Base-by-base conservation (phyloP, 257 asterid genomes). In the Ajuga chamaepitys region DNA sequence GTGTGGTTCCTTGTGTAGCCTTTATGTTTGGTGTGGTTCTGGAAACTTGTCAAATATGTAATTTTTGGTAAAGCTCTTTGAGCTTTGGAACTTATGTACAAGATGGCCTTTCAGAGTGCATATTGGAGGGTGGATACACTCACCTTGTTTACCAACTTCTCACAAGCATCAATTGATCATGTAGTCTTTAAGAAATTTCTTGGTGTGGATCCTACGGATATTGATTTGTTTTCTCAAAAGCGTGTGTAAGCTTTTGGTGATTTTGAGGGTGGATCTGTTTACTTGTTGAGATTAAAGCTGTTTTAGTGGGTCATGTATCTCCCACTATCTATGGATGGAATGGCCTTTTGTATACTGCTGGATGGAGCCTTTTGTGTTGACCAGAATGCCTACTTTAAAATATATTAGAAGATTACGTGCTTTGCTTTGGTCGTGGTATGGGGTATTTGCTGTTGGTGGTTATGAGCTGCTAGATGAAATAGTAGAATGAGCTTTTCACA, bases 401-500 rank as follows among this genome's bases (percentile, higher is more conserved):
- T 41, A 21, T 53, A 51, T 28, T 17, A 48, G 28, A 58, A 52
- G 53, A 47, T 37, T 41, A 66, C 17, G 44, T 56, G 58, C 45
- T 17, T 72, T 34, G 42, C 58, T 45, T 28, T 66, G 66, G 40
- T 63, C 41, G 41, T 73, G 60, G 62, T 78, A 55, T 56, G 63
- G 53, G 66, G 41, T 83, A 60, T 71, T 67, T 59, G 21, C 46
- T 11, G 4, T 25, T 60, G 22, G 60, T 58, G 74, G 64, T 71
- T 62, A 70, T 44, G 55, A 75, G 64, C 46, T 63, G 54, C 41
- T 3, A 37, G n/a, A 47, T 45, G 64, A 25, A 63, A 38, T 75
- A 62, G 22, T 58, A 40, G 45, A 42, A 30, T 58, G 62, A 74
- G 74, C 58, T 44, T 54, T 35, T 52, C 17, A 26, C 45, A 18